Evolutionary conservation across 495 filamentous ascomycete species (phyloP), one percentile per base, ranked within the genome.

Genomic region (Penicillium steckii): DNA sequence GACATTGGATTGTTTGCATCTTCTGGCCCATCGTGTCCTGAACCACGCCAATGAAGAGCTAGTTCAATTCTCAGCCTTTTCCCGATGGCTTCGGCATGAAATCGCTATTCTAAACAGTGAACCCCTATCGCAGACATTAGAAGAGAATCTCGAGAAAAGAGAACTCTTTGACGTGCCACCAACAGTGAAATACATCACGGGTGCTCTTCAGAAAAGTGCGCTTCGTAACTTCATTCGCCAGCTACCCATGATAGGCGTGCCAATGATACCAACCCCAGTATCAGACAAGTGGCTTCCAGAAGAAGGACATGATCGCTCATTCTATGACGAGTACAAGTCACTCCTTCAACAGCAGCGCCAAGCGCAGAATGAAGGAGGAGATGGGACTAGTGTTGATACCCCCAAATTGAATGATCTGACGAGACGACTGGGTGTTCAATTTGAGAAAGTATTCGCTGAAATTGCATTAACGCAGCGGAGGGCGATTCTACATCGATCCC

Each of bases 81-180:
- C 88, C 0, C 75, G 77, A 46, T 98, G 93, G 94, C 78, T 98
- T 30, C 82, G 85, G 5, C 79, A 91, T 52, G 87, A 94, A 59
- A 93, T 97, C 45, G 88, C 95, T 21, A 72, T 73, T 18, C 68
- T 79, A 19, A 69, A 61, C 24, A 65, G 68, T 29, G 77, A 80
- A 42, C 71, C 72, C 3, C 68, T 72, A 53, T 72, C 72, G 1
- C 70, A 74, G 46, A 73, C 75, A 5, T 50, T 70, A 12, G 73
- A 77, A 49, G 78, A 81, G 24, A 57, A 71, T 22, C 62, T 70
- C 38, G 77, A 79, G 40, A 79, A 74, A 42, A 69, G 72, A 15
- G 66, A 75, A 17, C 55, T 70, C 7, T 62, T 78, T 4, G 74
- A 81, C 32, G 67, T 81, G 45, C 71, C 73, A 22, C 68, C 64